Conservation (phyloP, 805 yeast genomes). For the Ogataea haglerorum region DNA sequence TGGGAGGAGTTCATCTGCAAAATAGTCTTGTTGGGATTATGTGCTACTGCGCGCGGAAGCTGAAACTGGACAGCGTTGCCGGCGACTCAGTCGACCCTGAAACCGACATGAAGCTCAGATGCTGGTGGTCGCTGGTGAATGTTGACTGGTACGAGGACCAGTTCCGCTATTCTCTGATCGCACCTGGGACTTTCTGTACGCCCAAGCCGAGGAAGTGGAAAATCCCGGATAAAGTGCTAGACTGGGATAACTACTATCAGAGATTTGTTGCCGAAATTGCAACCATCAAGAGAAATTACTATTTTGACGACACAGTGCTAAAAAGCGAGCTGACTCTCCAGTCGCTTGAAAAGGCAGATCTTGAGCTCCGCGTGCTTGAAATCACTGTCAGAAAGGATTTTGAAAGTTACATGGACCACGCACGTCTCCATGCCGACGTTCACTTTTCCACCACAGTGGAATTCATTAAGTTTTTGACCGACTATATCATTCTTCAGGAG, state of each 20-base stretch:
- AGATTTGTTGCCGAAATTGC: slow-evolving; percentile 23
- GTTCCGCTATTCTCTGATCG: slow-evolving; percentile 24
- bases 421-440: slow-evolving; percentile 12
- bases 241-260: slow-evolving; percentile 26
- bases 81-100: slow-evolving; percentile 7
- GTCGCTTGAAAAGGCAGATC: slow-evolving; percentile 23
- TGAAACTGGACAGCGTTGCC: slow-evolving; percentile 21
- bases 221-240: slow-evolving; percentile 9
- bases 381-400: slow-evolving; percentile 20
- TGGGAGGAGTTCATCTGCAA: slow-evolving; percentile 31
- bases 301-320: slow-evolving; percentile 23
- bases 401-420: slow-evolving; percentile 20
- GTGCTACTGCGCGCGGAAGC: slow-evolving; percentile 25
- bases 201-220: slow-evolving; percentile 27
- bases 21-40: slow-evolving; percentile 23
- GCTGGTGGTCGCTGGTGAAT: slow-evolving; percentile 32
- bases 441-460: slow-evolving; percentile 13
- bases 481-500: slow-evolving; percentile 22
- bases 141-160: slow-evolving; percentile 35
- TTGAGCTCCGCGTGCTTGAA: slow-evolving; percentile 26
- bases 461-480: slow-evolving; percentile 18
- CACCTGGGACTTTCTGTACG: slow-evolving; percentile 22
- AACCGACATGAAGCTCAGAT: slow-evolving; percentile 12
- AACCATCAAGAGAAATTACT: slow-evolving; percentile 26
- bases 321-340: slow-evolving; percentile 17